These are phyloP conservation scores for Beauveria caledonica DNA, from an alignment of 2,329 filamentous ascomycete species.

Conservation along the genomic window DNA sequence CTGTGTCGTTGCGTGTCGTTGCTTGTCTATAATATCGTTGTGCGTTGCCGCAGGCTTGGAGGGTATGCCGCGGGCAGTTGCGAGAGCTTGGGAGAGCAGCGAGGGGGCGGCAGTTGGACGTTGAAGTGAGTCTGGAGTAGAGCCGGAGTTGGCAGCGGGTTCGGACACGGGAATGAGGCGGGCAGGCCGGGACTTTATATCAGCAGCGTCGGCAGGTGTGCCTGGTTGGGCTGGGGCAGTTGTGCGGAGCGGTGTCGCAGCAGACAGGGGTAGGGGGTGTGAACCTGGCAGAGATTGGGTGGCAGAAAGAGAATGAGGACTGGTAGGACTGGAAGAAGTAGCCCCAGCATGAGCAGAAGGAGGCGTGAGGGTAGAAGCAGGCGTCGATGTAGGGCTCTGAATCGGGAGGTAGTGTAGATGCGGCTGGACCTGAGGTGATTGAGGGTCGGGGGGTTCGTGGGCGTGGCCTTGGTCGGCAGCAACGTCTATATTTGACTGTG, in stretches of 20 bases:
- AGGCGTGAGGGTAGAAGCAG: neutral
- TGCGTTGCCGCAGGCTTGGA: neutral
- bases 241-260: constrained; percentile 7
- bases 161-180: neutral
- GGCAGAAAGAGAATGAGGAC: neutral
- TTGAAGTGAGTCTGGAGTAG: neutral
- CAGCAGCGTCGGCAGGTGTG: neutral
- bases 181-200: constrained; percentile 8
- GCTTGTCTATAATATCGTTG: neutral
- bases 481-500: neutral
- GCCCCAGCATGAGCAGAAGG: neutral
- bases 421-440: neutral
- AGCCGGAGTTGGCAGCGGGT: neutral
- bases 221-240: constrained; percentile 8
- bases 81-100: constrained; percentile 10
- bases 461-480: neutral
- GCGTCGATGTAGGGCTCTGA: neutral
- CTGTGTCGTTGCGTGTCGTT: neutral
- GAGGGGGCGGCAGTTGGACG: constrained; percentile 1
- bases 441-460: neutral
- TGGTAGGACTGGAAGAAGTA: neutral
- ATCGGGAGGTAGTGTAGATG: neutral
- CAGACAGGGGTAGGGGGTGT: constrained; percentile 8
- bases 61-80: constrained; percentile 10
- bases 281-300: neutral